Evolutionary conservation across 2,329 filamentous ascomycete species (phyloP).

Genomic region (Pezicula carpinea): DNA sequence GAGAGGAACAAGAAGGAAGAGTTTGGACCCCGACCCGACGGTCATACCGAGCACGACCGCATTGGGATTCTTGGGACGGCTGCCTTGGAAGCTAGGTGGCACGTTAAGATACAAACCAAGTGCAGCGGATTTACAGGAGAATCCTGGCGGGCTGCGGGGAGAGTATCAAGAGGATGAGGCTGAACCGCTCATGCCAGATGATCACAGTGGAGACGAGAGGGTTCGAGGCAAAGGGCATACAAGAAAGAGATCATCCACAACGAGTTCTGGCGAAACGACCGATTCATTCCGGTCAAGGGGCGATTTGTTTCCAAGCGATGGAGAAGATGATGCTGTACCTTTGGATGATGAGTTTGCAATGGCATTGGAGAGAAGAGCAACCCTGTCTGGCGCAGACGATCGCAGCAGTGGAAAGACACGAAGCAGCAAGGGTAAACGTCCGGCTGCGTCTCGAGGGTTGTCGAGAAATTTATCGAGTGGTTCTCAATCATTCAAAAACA

Average conservation of each 20-base stretch:
- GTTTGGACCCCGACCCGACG: constrained; percentile 62
- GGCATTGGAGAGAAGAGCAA: constrained; percentile 68
- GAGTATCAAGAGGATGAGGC: constrained; percentile 44
- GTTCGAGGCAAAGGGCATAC: constrained; percentile 22
- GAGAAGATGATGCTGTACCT: constrained; percentile 83
- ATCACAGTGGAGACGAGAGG: constrained; percentile 20
- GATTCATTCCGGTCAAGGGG: constrained; percentile 84
- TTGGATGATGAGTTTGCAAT: constrained; percentile 90
- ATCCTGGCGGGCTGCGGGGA: constrained; percentile 54
- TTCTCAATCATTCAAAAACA: constrained; percentile 19
- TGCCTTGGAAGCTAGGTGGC: constrained; percentile 82
- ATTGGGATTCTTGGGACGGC: constrained; percentile 75
- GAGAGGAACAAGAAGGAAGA: constrained; percentile 54
- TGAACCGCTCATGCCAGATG: constrained; percentile 62
- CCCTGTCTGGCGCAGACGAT: constrained; percentile 56
- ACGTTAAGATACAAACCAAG: constrained; percentile 85
- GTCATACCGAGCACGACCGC: constrained; percentile 86
- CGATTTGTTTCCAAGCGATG: constrained; percentile 86
- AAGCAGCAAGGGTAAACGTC: constrained; percentile 56
- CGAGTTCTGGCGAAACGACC: constrained; percentile 73
- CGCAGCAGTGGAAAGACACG: constrained; percentile 62
- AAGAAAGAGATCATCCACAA: constrained; percentile 71
- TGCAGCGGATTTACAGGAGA: constrained; percentile 83
- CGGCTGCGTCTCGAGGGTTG: constrained; percentile 39
- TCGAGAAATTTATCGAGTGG: constrained; percentile 54